phyloP scores from a whole-genome alignment of 768 basidiomycete genomes.

The Auricularia sp. region DNA sequence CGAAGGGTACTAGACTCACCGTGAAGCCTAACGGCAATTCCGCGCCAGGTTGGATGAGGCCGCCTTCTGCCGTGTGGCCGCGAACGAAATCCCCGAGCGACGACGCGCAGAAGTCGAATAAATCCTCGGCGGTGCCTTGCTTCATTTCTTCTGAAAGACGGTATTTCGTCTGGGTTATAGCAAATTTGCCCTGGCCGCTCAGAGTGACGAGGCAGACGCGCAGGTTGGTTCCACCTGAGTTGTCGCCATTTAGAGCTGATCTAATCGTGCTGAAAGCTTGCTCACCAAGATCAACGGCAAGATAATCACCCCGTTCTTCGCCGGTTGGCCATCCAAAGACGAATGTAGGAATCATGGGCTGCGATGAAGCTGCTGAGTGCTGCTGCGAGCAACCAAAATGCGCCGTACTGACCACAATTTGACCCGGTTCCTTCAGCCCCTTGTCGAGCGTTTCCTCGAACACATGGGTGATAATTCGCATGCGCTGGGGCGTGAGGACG shows the following conservation, averaged over 20 bases:
- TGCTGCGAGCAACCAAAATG: slow-evolving; percentile 5
- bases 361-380: slow-evolving; percentile 1
- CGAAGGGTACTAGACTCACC: slow-evolving; percentile 53
- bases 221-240: slow-evolving; percentile 87
- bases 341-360: slow-evolving; percentile 96
- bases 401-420: slow-evolving; percentile 68
- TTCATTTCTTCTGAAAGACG: slow-evolving; percentile 96
- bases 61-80: slow-evolving; percentile 50
- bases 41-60: slow-evolving; percentile 28
- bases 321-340: slow-evolving; percentile 95
- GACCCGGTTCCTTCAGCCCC: slow-evolving; percentile 71
- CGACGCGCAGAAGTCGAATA: slow-evolving; percentile 97
- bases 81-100: slow-evolving; percentile 76
- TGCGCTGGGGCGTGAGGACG: slow-evolving; percentile 77
- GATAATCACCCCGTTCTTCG: slow-evolving; percentile 77
- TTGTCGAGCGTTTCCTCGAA: slow-evolving; percentile 86
- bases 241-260: background rate
- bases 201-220: slow-evolving; percentile 94
- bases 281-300: slow-evolving; percentile 82
- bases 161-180: slow-evolving; percentile 96
- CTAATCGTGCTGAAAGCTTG: slow-evolving; percentile 6
- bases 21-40: slow-evolving; percentile 84
- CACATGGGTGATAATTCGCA: slow-evolving; percentile 95
- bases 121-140: slow-evolving; percentile 86
- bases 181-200: slow-evolving; percentile 89